Evolutionary conservation across 2,329 filamentous ascomycete species (phyloP), one percentile per base, ranked within the genome.

Genomic region (Leptodontidium sp.): DNA sequence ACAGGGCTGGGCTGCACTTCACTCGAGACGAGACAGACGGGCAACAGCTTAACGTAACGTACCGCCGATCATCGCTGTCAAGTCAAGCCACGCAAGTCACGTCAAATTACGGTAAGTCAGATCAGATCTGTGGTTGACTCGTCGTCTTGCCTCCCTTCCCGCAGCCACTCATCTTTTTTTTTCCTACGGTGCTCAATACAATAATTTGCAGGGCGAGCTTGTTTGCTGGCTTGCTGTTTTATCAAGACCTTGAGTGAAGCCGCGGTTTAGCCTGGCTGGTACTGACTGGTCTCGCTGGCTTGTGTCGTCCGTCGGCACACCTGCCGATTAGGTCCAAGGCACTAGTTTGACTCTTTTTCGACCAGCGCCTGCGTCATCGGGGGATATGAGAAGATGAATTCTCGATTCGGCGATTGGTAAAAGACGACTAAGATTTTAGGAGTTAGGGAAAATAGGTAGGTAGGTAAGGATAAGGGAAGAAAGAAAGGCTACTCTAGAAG

Each of bases 11-110:
- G 9, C 52, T 55, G 32, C 49, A 64, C 49, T 29, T 64, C 24
- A 35, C 5, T 35, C 32, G 9, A 35, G 49, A 32, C 32, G 24
- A 24, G 32, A 49, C 61, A 21, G 21, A 21, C 21, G 49, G 50
- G 43, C 50, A 53, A 53, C 50, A 38, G 9, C 32, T 4, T 35
- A 4, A 57, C 49, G 62, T 55, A 32, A 55, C 49, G 50, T 21
- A 21, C 21, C 21, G 62, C 62, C 52, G 63, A 65, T 65, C 63
- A 38, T 45, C 63, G 63, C 52, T 49, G 63, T 65, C 52, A 58
- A 58, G 9, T 40, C 29, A 35, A 38, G 32, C 21, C 21, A 21
- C 21, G 21, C 21, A 21, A 21, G 21, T 21, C 21, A 21, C 21
- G 21, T 21, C 21, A 21, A 21, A 21, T 21, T 21, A 21, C 21